Percentiles rank a stretch among this genome's conserved stretches.
phyloP scores from a whole-genome alignment of 106 monocot genomes.

The Amphibolis antarctica region DNA sequence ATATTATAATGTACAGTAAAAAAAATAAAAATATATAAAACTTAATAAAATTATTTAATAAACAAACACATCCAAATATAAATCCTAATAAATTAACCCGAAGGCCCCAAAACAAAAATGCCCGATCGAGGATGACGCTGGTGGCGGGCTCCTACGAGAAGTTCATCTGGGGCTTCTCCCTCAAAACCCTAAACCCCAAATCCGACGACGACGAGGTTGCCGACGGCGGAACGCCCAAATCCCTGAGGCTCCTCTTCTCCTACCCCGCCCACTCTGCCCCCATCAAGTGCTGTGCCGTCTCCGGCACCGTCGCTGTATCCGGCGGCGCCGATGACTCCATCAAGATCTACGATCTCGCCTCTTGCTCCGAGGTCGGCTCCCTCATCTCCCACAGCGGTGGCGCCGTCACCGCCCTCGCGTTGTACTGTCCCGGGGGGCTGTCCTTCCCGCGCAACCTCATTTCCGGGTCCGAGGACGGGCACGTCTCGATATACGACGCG shows the following conservation, averaged over 20 bases:
- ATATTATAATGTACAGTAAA: too few species aligned
- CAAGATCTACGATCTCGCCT: constrained; percentile 77
- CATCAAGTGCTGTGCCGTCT: constrained; percentile 62
- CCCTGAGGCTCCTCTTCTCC: constrained; percentile 58
- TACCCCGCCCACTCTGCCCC: constrained; percentile 67
- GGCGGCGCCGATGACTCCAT: constrained; percentile 78
- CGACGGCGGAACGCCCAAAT: neutral
- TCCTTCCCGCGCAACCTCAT: constrained; percentile 75
- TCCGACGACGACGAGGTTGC: constrained; percentile 5
- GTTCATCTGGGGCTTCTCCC: constrained; percentile 91
- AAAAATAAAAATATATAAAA: too few species aligned
- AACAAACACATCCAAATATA: too few species aligned
- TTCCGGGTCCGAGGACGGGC: constrained; percentile 54
- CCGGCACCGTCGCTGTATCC: constrained; percentile 66
- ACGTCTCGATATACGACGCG: constrained; percentile 68
- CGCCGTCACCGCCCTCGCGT: constrained; percentile 56
- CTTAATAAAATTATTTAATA: too few species aligned
- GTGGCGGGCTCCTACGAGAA: constrained; percentile 92
- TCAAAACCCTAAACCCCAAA: constrained; percentile 36
- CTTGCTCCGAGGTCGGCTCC: constrained; percentile 57
- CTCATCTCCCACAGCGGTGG: constrained; percentile 37
- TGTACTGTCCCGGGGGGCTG: constrained; percentile 39
- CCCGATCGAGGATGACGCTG: constrained; percentile 32
- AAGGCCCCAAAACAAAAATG: too few species aligned
- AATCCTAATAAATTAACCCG: too few species aligned